Evolutionary conservation across 441 rosid species (phyloP), one percentile per base, ranked within the genome.

Genomic region (Erodium trifolium): DNA sequence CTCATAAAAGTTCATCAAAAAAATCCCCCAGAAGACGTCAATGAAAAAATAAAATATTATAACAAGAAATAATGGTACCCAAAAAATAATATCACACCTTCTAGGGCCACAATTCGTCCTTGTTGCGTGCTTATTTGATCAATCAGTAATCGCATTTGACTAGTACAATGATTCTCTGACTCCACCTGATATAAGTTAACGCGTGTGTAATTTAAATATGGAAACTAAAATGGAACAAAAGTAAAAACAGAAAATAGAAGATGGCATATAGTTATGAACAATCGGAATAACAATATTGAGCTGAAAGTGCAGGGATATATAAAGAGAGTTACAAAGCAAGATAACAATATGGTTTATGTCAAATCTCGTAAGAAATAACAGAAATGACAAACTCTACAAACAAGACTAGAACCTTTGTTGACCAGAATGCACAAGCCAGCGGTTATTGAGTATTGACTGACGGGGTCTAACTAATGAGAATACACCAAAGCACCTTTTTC

Each of bases 41-140:
- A 3, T 14, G 17, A 14, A 55, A 55, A 55, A 6, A 41, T 34
- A 5, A 34, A 34, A 34, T 34, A 34, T 5, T 34, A 41, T 3
- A 41, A 55, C 3, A 77, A 47, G 45, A 70, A 45, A 35, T 62
- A 10, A n/a, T 4, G n/a, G 37, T 35, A 62, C 13, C 3, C 3
- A 7, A 19, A 31, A 16, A 19, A 62, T 63, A 29, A 60, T 71
- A 3, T 19, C 53, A 70, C 49, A 91, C 97, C 96, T 90, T 92
- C 84, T 11, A 94, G 85, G 41, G 88, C 80, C 60, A 93, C 80
- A 81, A 91, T 88, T 31, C 72, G 82, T 0, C 87, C 85, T 70
- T 90, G 97, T 72, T 90, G 96, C 23, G 72, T 77, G 80, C 97
- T 90, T 17, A 90, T 88, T 82, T 94, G 93, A 78, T 94, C 96